Percentiles rank a stretch among this genome's conserved stretches.
Conservation (phyloP, 1,284 basidiomycete species). For the Cerioporus squamosus region DNA sequence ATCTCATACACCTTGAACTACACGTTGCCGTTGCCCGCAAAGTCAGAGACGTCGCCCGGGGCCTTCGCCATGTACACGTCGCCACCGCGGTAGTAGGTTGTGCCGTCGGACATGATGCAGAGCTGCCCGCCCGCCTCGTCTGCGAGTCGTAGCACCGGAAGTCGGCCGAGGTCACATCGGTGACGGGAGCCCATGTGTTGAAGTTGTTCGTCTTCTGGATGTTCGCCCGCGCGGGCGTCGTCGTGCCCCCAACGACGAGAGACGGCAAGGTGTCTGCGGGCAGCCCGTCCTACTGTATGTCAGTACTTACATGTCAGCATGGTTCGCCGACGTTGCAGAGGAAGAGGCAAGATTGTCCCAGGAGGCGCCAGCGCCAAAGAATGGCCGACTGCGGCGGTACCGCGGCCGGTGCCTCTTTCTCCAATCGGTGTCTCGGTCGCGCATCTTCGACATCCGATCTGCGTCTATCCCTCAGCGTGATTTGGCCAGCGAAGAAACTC, state of each 20-base stretch:
- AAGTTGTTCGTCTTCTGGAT: constrained; percentile 50
- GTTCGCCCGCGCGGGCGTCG: constrained; percentile 38
- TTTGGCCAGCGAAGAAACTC: no score
- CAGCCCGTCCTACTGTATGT: no score
- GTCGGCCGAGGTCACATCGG: constrained; percentile 42
- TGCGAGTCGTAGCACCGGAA: constrained; percentile 53
- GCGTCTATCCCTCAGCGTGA: no score
- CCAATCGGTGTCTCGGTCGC: no score
- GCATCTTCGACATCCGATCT: no score
- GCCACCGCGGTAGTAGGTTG: constrained; percentile 39
- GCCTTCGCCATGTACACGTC: constrained; percentile 46
- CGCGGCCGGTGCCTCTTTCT: no score
- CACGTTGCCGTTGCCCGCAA: constrained; percentile 43
- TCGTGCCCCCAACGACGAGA: constrained; percentile 29
- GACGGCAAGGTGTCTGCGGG: constrained; percentile 34
- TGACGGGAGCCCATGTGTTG: constrained; percentile 43
- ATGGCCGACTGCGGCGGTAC: no score
- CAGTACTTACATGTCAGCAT: no score
- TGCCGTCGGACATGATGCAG: constrained; percentile 27
- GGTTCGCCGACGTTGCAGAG: no score
- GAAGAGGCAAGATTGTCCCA: no score
- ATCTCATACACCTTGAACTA: constrained; percentile 49
- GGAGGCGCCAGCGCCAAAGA: no score
- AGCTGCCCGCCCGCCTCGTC: constrained; percentile 24
- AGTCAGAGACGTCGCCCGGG: constrained; percentile 44